Percentiles rank a stretch among this genome's conserved stretches.
Evolutionary conservation across 345 rosid species (phyloP).

Genomic region (Melaleuca alternifolia): DNA sequence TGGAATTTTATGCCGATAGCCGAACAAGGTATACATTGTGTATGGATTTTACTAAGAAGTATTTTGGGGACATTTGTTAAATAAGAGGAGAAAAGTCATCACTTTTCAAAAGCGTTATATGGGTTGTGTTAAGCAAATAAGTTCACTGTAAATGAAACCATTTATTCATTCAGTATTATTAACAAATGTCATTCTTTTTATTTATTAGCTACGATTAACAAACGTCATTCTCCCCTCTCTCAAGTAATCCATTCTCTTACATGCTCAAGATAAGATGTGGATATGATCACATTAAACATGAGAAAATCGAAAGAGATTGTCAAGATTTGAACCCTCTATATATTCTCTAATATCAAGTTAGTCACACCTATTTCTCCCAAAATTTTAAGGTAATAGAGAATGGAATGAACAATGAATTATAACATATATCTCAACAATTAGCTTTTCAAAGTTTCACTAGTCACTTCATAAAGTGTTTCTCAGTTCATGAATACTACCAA

Average conservation of each 20-base stretch:
- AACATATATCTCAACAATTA: neutral
- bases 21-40: neutral
- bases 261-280: neutral
- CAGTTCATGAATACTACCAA: neutral
- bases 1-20: neutral
- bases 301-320: neutral
- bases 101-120: neutral
- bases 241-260: neutral
- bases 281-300: neutral
- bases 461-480: neutral
- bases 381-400: neutral
- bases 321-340: neutral
- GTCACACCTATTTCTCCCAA: neutral
- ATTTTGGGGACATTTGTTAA: neutral
- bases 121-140: neutral
- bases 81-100: neutral
- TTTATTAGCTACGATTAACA: neutral
- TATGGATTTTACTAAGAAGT: neutral
- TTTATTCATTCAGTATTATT: neutral
- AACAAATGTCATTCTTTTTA: neutral
- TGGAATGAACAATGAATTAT: neutral
- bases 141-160: neutral
- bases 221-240: neutral
- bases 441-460: neutral
- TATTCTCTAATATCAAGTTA: neutral